Base-by-base conservation (phyloP, 129 eudicot species). In the Flaveria linearis region DNA sequence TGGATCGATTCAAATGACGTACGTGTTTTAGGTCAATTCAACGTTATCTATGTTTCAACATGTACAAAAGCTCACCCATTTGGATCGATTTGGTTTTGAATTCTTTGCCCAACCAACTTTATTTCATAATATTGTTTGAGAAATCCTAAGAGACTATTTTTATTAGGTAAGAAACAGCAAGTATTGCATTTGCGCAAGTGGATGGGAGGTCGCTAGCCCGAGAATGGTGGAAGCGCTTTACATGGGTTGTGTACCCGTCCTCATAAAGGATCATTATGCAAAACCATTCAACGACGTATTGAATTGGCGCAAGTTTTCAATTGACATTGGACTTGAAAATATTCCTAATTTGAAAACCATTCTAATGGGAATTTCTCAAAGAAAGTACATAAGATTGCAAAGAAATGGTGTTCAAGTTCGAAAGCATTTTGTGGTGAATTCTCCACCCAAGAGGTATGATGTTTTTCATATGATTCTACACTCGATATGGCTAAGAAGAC, bases 171-270 rank as follows among this genome's bases (percentile, higher is more conserved):
- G 87, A 49, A 78, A 82, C 57, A 76, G 86, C 83, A 85, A 76
- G 75, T 92, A 78, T 71, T 90, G 98, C 86, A 82, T 92, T 25
- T 92, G 96, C 63, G 94, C 96, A 1, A 92, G 98, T 18, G 96
- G 98, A 7, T 88, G 86, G 69, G 98, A 92, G 41, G 98, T 92
- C 45, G 94, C 96, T 0, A 92, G 98, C 78, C 96, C 96, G 5
- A 69, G 98, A 43, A 86, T 92, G 89, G 96, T 90, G 6, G 98
- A 92, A 74, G 93, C 90, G 0, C 76, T 92, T 1, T 90, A 92
- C 82, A 80, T 80, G 65, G 96, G 90, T 2, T 92, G 96, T 16
- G 92, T 92, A 3, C 98, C 96, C 0, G 98, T 92, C 1, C 81
- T 92, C 46, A 57, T 92, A 1, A 87, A 88, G 71, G 92, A 86